phyloP scores from a whole-genome alignment of 148 eudicot species.

The Selenicereus undatus region DNA sequence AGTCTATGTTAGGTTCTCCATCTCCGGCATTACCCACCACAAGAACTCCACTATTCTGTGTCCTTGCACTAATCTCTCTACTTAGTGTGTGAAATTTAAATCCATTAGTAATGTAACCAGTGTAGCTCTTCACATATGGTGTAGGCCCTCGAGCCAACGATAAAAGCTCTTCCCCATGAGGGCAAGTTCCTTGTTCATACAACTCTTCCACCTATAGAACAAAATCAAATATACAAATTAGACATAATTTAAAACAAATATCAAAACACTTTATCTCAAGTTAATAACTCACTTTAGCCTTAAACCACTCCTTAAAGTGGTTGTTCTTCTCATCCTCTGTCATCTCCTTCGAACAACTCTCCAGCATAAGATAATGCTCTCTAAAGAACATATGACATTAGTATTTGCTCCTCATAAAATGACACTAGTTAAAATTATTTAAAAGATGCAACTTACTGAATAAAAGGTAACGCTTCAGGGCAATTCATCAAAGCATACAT shows the following conservation, averaged over 20 bases:
- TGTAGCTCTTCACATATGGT: neutral
- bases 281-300: neutral
- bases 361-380: too few species aligned
- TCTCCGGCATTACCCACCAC: neutral
- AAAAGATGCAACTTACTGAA: neutral
- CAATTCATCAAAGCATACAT: neutral
- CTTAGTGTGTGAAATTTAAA: neutral
- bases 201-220: neutral
- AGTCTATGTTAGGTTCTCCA: neutral
- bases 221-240: too few species aligned
- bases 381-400: too few species aligned
- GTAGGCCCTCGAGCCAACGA: neutral
- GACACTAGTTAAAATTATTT: too few species aligned
- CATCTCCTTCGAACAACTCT: neutral
- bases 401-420: too few species aligned
- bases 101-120: neutral
- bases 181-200: neutral
- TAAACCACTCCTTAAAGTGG: too few species aligned
- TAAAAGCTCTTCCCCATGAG: too few species aligned
- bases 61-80: neutral
- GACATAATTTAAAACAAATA: neutral
- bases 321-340: neutral
- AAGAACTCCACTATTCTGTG: neutral
- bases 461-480: neutral
- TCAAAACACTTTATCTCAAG: neutral